Evolutionary conservation across 2,329 filamentous ascomycete genomes (phyloP), one percentile per base, ranked within the genome.

Genomic region (Aspergillus arachidicola): DNA sequence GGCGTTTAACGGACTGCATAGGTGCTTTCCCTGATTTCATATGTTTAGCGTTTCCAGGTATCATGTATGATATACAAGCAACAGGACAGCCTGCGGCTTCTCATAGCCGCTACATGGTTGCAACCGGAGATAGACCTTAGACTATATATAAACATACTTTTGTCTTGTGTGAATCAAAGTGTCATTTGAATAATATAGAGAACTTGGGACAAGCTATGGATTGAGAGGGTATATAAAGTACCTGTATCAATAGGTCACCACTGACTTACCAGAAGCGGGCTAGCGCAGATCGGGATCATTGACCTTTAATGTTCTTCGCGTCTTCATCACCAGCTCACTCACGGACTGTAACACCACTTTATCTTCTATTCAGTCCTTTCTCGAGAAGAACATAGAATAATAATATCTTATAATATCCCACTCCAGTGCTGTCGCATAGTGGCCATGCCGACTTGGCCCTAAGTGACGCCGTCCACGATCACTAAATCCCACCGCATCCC

Each of bases 1-100:
- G 60, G 60, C 56, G 56, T 62, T 58, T 48, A 36, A 61, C 46
- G 10, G 55, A 55, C 45, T 41, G 60, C 60, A 51, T 51, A 6
- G 16, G 21, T 23, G 23, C 14, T 48, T 26, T 48, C 5, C 21
- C 14, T 50, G 46, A 14, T 51, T 51, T n/a, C 28, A 32, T 46
- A 21, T 32, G 48, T 12, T 32, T 16, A 51, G 48, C 48, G 48
- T 55, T 55, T 55, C 30, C 32, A 19, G 51, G 32, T 55, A 36
- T 55, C 12, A 34, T 26, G 51, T 41, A n/a, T 55, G 32, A 16
- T 38, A 54, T 36, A 32, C 50, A 54, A 54, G 14, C 46, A 9
- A 26, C 46, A 38, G 32, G 32, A 55, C n/a, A 4, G 50, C 28
- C n/a, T n/a, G 50, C 30, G 16, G 50, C 11, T 34, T 32, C 14